phyloP scores from a whole-genome alignment of 1,284 basidiomycete genomes.

The Cryptococcus amylolentus region DNA sequence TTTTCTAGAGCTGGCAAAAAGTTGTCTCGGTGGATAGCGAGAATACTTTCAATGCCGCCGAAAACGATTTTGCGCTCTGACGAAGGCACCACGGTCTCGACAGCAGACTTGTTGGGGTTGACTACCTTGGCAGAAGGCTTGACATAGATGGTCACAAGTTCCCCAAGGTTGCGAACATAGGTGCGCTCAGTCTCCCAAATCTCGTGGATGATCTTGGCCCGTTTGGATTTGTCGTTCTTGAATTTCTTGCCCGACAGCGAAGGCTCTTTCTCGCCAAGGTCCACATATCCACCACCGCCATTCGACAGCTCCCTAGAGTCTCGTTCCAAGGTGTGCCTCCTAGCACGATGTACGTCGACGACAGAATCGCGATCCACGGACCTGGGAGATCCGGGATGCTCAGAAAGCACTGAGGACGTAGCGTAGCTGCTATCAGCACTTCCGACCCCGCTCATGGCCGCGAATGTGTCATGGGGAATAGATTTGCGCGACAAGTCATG shows the following conservation, averaged over 20 bases:
- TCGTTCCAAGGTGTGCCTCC: slow-evolving; percentile 25
- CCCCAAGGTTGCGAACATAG: slow-evolving; percentile 87
- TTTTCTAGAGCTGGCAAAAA: slow-evolving; percentile 84
- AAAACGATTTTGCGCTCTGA: slow-evolving; percentile 89
- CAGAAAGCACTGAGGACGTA: slow-evolving; percentile 17
- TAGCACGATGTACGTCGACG: slow-evolving; percentile 17
- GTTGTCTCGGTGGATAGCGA: slow-evolving; percentile 86
- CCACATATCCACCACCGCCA: slow-evolving; percentile 10
- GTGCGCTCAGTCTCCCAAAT: slow-evolving; percentile 90
- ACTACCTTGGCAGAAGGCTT: slow-evolving; percentile 72
- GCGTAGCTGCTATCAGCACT: slow-evolving; percentile 14
- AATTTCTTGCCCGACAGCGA: slow-evolving; percentile 67
- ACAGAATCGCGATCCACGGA: slow-evolving; percentile 12
- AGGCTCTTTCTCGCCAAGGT: slow-evolving; percentile 2
- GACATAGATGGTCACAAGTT: slow-evolving; percentile 93
- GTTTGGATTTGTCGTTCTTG: slow-evolving; percentile 80
- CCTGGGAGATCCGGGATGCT: slow-evolving; percentile 15
- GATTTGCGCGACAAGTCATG: slow-evolving; percentile 64
- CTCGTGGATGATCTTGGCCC: slow-evolving; percentile 73
- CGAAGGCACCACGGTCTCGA: slow-evolving; percentile 60
- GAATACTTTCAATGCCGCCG: slow-evolving; percentile 81
- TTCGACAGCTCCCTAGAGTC: neutral
- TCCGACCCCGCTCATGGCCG: slow-evolving; percentile 23
- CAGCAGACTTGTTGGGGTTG: slow-evolving; percentile 52
- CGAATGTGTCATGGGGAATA: slow-evolving; percentile 42